Evolutionary conservation across 768 basidiomycete species (phyloP), one percentile per base, ranked within the genome.

Genomic region (Leccinum imitatum): DNA sequence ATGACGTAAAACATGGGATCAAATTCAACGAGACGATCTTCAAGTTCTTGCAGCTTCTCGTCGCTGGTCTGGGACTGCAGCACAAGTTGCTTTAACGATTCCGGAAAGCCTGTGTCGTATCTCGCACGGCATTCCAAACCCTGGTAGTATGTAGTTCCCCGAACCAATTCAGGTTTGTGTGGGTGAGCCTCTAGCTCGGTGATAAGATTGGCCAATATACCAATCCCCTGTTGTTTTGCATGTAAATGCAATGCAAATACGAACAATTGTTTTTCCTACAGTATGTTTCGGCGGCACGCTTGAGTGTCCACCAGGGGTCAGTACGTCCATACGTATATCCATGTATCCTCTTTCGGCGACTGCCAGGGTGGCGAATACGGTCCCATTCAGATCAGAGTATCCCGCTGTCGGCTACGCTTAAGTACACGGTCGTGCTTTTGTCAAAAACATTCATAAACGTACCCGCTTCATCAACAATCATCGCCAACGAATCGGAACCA

Each of bases 401-500:
- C 67, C 69, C 57, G 69, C 76, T 76, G 53, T 56, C 14, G 47
- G n/a, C 48, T n/a, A 21, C 8, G 11, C 10, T 58, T 62, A 33
- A 64, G 30, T 1, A 17, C 19, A 7, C n/a, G 6, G 0, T 8
- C 31, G 17, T 8, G 10, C 19, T 7, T 33, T 53, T 41, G 27
- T 25, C 6, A 5, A 21, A 44, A 50, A 17, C 10, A 33, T 13
- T 10, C 9, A 11, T 14, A 54, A 54, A 63, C 59, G 59, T 65
- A 75, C 82, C 81, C 7, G 84, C 84, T 74, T 87, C 86, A 59
- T 87, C 87, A 11, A 87, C 76, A n/a, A 86, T 67, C 65, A 87
- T 72, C 1, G 82, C 72, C 54, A 87, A 75, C 6, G 79, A 75
- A 65, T 84, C 65, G n/a, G 70, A 58, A n/a, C 84, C 85, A 63